Percentiles rank a stretch among this genome's conserved stretches.
phyloP scores from a whole-genome alignment of 2,329 filamentous ascomycete species.

The Nigrograna mackinnonii region DNA sequence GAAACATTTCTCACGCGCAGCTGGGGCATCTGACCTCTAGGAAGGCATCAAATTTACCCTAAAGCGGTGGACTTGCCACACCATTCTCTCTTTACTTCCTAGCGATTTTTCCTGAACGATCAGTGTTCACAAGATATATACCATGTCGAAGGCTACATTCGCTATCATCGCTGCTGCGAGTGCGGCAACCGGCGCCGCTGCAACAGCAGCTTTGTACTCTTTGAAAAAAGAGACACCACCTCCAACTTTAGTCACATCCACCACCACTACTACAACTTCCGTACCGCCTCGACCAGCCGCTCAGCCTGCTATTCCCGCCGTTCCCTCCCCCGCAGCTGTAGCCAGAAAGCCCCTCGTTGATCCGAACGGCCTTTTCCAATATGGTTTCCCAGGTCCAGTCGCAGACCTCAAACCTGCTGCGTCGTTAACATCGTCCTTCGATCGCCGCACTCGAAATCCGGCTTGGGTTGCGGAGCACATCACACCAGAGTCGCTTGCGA shows the following conservation, averaged over 20 bases:
- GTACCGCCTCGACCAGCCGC: conserved; percentile 28
- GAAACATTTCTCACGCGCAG: conserved; percentile 40
- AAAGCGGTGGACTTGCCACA: conserved; percentile 14
- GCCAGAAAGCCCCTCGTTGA: conserved; percentile 45
- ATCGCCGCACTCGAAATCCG: conserved; percentile 88
- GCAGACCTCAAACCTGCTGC: conserved; percentile 77
- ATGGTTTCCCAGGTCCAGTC: conserved; percentile 86
- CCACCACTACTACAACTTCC: conserved; percentile 42
- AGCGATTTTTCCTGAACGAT: too few species aligned
- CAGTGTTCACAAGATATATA: conserved; percentile 3
- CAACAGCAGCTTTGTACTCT: conserved; percentile 51
- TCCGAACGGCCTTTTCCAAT: conserved; percentile 56
- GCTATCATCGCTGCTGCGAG: conserved; percentile 53
- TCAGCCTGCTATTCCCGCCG: conserved; percentile 24
- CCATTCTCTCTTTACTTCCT: not conserved
- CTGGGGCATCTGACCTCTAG: conserved; percentile 27
- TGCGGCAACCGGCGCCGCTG: conserved; percentile 53
- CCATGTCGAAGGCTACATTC: conserved; percentile 56
- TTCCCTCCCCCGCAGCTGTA: conserved; percentile 22
- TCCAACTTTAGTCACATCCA: conserved; percentile 27
- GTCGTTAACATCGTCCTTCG: conserved; percentile 84
- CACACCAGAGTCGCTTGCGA: conserved; percentile 78
- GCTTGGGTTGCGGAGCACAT: conserved; percentile 95
- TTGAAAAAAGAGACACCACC: conserved; percentile 31
- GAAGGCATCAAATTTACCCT: conserved; percentile 11